These are phyloP conservation scores for Pythium aphanidermatum DNA, from an alignment of 352 stramenopile genomes.

Conservation along the genomic window DNA sequence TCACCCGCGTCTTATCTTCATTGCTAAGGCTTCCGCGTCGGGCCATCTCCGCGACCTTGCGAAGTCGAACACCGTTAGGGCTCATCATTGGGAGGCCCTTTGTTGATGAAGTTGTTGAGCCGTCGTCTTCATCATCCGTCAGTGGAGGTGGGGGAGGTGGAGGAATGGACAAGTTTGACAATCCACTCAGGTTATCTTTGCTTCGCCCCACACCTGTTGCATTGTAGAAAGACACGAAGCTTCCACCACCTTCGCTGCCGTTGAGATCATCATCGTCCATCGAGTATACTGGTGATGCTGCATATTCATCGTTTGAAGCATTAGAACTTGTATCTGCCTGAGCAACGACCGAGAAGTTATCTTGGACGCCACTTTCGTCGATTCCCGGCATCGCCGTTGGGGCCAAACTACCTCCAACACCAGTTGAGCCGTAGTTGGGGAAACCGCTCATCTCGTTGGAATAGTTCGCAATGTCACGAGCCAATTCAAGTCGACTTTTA, in stretches of 20 bases:
- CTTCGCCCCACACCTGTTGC: slow-evolving; percentile 28
- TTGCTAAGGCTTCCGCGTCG: slow-evolving; percentile 71
- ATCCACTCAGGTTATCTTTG: slow-evolving; percentile 24
- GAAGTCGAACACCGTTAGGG: slow-evolving; percentile 62
- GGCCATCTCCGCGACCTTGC: slow-evolving; percentile 75
- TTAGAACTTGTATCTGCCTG: slow-evolving; percentile 42
- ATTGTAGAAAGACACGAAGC: slow-evolving; percentile 81
- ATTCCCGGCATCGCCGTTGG: slow-evolving; percentile 54
- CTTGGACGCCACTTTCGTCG: slow-evolving; percentile 46
- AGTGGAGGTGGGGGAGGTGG: slow-evolving; percentile 55
- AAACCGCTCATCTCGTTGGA: slow-evolving; percentile 39
- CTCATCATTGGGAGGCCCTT: slow-evolving; percentile 80
- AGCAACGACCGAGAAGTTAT: slow-evolving; percentile 31
- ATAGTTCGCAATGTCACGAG: slow-evolving; percentile 52
- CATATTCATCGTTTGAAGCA: too few species aligned
- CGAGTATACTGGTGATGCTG: slow-evolving; percentile 47
- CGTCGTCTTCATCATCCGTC: slow-evolving; percentile 64
- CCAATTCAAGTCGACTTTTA: slow-evolving; percentile 77
- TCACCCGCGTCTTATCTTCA: slow-evolving; percentile 78
- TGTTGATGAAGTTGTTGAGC: slow-evolving; percentile 47
- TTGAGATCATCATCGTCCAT: slow-evolving; percentile 68
- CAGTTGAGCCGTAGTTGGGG: slow-evolving; percentile 45
- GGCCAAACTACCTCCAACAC: slow-evolving; percentile 7
- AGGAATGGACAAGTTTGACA: slow-evolving; percentile 50
- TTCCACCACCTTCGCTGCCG: slow-evolving; percentile 47